Conservation (phyloP, 768 basidiomycete genomes). For the Serendipita indica region DNA sequence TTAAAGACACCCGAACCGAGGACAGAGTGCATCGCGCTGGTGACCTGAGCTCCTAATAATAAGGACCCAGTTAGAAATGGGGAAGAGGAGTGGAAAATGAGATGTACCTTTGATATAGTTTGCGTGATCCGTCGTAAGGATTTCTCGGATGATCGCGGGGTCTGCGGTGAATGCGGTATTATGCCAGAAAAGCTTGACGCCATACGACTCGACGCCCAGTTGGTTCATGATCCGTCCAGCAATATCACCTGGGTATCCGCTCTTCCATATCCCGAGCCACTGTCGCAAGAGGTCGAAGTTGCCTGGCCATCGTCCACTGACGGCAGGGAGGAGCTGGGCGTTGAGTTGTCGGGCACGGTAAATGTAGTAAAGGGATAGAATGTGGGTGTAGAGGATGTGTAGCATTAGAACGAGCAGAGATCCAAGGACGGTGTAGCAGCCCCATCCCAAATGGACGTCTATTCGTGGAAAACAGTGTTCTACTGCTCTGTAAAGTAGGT, state of each 20-base stretch:
- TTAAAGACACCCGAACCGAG: constrained; percentile 51
- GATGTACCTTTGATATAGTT: constrained; percentile 42
- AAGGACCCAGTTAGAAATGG: constrained; percentile 13
- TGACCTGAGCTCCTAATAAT: constrained; percentile 23
- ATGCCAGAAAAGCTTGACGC: constrained; percentile 13
- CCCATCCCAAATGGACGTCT: neutral
- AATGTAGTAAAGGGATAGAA: neutral
- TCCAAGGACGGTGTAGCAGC: neutral
- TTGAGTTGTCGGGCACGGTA: constrained; percentile 13
- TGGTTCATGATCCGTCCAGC: constrained; percentile 1
- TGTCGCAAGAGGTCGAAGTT: constrained; percentile 23
- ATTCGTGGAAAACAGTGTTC: neutral
- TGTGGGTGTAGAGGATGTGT: constrained; percentile 7
- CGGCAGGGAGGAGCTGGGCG: constrained; percentile 23
- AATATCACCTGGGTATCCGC: constrained; percentile 3
- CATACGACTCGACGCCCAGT: constrained; percentile 13
- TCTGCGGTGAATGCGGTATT: constrained; percentile 24
- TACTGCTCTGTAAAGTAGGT: neutral
- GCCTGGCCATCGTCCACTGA: constrained; percentile 25
- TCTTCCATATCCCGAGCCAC: constrained; percentile 7
- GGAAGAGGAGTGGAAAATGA: neutral
- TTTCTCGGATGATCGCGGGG: constrained; percentile 38
- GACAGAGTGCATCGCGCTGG: constrained; percentile 29
- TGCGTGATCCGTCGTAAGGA: constrained; percentile 41
- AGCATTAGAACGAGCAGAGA: neutral